Evolutionary conservation across 371 early-diverging fungal genomes (phyloP).

Genomic region (Mucor saturninus): DNA sequence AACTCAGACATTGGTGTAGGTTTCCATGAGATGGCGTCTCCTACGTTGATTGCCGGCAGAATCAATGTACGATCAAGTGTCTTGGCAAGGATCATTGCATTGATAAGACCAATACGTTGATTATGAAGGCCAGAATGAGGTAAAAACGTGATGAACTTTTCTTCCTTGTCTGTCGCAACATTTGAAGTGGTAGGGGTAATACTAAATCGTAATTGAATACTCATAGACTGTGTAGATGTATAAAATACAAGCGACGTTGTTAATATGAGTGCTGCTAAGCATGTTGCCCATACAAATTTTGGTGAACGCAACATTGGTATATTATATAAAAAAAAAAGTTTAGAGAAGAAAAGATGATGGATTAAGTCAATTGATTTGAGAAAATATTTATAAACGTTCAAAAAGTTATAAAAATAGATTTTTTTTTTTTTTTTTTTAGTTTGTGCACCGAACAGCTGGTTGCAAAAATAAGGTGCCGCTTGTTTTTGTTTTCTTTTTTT

Average conservation of each 20-base stretch:
- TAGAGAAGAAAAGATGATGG: conserved; percentile 11
- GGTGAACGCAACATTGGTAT: conserved; percentile 23
- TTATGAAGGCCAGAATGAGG: conserved; percentile 70
- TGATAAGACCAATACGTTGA: conserved; percentile 60
- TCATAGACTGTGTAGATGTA: conserved; percentile 26
- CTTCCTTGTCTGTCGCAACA: conserved; percentile 4
- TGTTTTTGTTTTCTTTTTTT: conserved; percentile 1
- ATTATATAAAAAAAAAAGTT: conserved; percentile 1
- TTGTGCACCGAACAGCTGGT: conserved; percentile 1
- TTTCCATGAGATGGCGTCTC: conserved; percentile 42
- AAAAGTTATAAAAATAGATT: conserved; percentile 9
- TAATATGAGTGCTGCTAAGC: conserved; percentile 17
- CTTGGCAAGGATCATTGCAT: conserved; percentile 60
- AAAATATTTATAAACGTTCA: conserved; percentile 6
- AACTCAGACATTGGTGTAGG: conserved; percentile 10
- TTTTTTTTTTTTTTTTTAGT: conserved; percentile 12
- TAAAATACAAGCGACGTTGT: conserved; percentile 22
- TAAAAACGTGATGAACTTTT: conserved; percentile 56
- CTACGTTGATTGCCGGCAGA: conserved; percentile 52
- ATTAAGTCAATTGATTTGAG: not conserved
- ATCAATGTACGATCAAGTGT: conserved; percentile 62
- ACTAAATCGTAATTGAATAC: conserved; percentile 23
- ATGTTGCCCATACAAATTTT: conserved; percentile 28
- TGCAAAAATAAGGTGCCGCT: not conserved
- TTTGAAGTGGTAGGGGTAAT: conserved; percentile 5